Evolutionary conservation across 805 yeast genomes (phyloP).

Genomic region (Wickerhamomyces bovis): DNA sequence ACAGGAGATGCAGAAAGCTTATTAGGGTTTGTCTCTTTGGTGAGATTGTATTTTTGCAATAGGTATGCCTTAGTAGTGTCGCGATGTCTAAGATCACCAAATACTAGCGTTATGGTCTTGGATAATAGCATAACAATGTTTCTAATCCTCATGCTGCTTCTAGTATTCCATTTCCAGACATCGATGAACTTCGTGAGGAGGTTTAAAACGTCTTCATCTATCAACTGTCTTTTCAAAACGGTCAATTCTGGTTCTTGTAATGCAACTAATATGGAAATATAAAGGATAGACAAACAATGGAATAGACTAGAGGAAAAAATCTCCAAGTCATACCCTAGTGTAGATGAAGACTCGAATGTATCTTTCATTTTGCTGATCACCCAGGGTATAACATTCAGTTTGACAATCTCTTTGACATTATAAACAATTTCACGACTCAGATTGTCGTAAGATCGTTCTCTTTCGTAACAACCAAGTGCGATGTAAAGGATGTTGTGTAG

Average conservation of each 20-base stretch:
- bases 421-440: slow-evolving; percentile 4
- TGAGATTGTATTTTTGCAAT: slow-evolving; percentile 31
- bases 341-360: slow-evolving; percentile 6
- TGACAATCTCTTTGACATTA: slow-evolving; percentile 7
- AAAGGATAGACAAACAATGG: slow-evolving; percentile 11
- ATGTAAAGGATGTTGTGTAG: slow-evolving; percentile 11
- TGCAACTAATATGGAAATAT: slow-evolving; percentile 8
- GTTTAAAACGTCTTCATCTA: slow-evolving; percentile 34
- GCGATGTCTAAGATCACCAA: slow-evolving; percentile 50
- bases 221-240: slow-evolving; percentile 14
- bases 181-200: slow-evolving; percentile 47
- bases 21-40: slow-evolving; percentile 24
- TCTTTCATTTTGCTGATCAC: slow-evolving; percentile 2
- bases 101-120: slow-evolving; percentile 48
- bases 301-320: slow-evolving; percentile 11
- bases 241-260: slow-evolving; percentile 3
- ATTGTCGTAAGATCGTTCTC: slow-evolving; percentile 7
- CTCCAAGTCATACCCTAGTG: slow-evolving; percentile 2
- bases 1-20: slow-evolving; percentile 61
- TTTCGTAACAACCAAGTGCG: slow-evolving; percentile 11
- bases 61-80: slow-evolving; percentile 41
- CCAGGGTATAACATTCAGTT: slow-evolving; percentile 5
- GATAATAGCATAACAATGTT: slow-evolving; percentile 48
- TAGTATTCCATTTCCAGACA: slow-evolving; percentile 57
- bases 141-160: slow-evolving; percentile 43